Percentiles rank a stretch among this genome's conserved stretches.
Conservation (phyloP, 2,329 filamentous ascomycete genomes). For the Alternaria ventricosa region DNA sequence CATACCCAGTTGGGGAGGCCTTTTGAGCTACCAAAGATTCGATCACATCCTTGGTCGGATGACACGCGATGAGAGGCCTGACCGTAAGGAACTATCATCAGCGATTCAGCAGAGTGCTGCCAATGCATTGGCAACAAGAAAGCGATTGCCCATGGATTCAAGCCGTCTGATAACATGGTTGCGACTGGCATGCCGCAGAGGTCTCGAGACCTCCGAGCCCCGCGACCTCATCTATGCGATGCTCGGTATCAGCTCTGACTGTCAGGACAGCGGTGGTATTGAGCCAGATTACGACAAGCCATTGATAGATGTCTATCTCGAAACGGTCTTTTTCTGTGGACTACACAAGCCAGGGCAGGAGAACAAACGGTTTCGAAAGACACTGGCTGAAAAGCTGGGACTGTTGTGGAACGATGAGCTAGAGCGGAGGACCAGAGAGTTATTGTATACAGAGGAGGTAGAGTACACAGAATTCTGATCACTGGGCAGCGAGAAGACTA, state of each 20-base stretch:
- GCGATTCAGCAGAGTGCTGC: background rate
- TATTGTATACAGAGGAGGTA: too few species aligned
- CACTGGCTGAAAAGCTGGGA: background rate
- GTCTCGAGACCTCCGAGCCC: background rate
- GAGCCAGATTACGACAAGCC: background rate
- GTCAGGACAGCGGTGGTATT: background rate
- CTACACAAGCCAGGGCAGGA: background rate
- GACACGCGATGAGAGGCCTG: background rate
- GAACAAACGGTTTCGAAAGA: background rate
- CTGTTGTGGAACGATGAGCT: too few species aligned
- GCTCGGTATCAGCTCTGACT: background rate
- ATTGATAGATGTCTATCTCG: background rate
- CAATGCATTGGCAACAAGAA: background rate
- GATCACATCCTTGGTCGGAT: background rate
- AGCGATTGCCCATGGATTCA: background rate
- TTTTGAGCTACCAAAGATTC: too few species aligned
- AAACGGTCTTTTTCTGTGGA: background rate
- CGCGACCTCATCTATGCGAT: background rate
- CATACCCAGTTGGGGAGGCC: too few species aligned
- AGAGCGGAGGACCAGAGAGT: too few species aligned
- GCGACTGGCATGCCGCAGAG: background rate
- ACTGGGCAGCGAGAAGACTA: too few species aligned
- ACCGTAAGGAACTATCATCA: rapidly evolving
- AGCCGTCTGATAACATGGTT: background rate
- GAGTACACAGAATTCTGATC: too few species aligned